Evolutionary conservation across 108 stramenopile genomes (phyloP), one percentile per base, ranked within the genome.

Genomic region (Fragilaria radians): DNA sequence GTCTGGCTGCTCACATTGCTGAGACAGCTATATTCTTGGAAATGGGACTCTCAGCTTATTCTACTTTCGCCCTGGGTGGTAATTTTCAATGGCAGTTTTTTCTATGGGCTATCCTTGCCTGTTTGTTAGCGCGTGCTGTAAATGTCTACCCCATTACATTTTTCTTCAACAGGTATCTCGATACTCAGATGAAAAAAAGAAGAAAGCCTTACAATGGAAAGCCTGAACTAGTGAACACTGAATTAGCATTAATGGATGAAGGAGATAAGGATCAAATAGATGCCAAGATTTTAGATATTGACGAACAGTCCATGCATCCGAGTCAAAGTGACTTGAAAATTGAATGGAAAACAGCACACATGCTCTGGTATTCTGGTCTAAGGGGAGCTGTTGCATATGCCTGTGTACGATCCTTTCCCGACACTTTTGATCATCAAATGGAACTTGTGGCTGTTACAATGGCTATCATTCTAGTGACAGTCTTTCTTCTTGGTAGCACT

Each of bases 21-120:
- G 93, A 94, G 66, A 80, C 79, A 5, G 46, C 46, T 33, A 88
- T 95, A 48, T 95, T 95, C 65, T 58, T 95, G 50, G 79, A 90
- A 60, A 77, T 95, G 9, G 94, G 94, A 31, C 53, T 91, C 21
- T 69, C 65, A 51, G 79, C 82, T 2, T 80, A 82, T 72, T 67
- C 69, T 1, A 26, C 71, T 14, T 4, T 53, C 28, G 52, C 68
- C 29, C 69, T 70, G 17, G 45, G 61, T 33, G 28, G 53, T n/a
- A 31, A 63, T n/a, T 65, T 65, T 60, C 65, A 72, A 23, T 71
- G 69, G 79, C 33, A 54, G 7, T 83, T 86, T 42, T 65, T 82
- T 51, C 29, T 60, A 24, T 83, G 72, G 70, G 57, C 85, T 1
- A n/a, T 85, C 14, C 46, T 91, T 2, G 73, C 76, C 0, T 84